A percentile compares a stretch with the other conserved stretches of the same genome.
These are phyloP conservation scores for Cercospora brassicicola DNA, from an alignment of 2,329 filamentous ascomycete genomes.

Conservation along the genomic window DNA sequence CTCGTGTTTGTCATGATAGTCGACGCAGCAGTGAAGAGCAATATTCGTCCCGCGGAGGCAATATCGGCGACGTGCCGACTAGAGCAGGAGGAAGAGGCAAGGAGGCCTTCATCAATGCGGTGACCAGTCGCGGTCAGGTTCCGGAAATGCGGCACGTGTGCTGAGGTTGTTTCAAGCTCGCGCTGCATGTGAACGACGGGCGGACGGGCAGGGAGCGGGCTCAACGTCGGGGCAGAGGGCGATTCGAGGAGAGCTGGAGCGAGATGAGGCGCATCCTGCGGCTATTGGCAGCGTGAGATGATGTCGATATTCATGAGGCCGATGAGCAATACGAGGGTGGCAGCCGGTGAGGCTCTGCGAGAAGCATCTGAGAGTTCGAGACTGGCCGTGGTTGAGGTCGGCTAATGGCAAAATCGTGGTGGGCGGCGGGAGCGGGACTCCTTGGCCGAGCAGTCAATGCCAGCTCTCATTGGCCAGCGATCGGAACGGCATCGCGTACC, in stretches of 20 bases:
- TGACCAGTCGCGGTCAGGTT: background rate
- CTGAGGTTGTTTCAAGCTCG: background rate
- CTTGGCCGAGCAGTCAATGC: background rate
- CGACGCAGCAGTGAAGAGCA: background rate
- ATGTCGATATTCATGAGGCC: background rate
- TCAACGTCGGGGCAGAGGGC: background rate
- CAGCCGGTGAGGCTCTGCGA: conserved; percentile 4
- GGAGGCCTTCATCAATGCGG: background rate
- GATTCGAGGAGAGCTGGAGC: background rate
- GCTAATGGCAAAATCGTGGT: conserved; percentile 1
- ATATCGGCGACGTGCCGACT: background rate
- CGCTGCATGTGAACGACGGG: background rate
- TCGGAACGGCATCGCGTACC: conserved; percentile 1
- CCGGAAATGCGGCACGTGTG: background rate
- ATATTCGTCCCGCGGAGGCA: background rate
- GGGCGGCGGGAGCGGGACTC: background rate
- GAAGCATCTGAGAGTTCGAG: background rate
- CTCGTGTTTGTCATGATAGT: background rate
- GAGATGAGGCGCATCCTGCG: background rate
- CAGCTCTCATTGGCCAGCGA: background rate
- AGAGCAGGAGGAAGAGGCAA: background rate
- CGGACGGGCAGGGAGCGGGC: background rate
- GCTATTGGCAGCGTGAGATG: background rate
- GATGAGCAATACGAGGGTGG: background rate
- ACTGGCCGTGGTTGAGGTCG: background rate